Percentiles rank a stretch among this genome's conserved stretches.
phyloP scores from a whole-genome alignment of 2,329 filamentous ascomycete species.

The Lachnellula willkommii region DNA sequence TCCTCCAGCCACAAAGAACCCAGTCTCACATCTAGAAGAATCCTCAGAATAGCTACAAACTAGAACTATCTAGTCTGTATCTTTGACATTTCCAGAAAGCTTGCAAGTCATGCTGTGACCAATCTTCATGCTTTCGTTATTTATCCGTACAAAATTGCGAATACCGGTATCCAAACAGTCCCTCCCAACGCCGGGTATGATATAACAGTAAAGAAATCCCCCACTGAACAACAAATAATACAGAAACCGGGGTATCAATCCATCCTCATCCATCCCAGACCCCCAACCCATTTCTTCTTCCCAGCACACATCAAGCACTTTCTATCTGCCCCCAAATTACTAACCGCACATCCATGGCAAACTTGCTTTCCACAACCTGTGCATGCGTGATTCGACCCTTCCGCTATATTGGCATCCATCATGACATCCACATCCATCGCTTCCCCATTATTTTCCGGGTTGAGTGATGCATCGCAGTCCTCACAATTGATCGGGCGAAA shows the following conservation, averaged over 20 bases:
- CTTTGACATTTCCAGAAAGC: no score
- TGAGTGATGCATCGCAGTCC: slow-evolving; percentile 43
- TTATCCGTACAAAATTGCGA: background rate
- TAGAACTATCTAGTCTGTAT: no score
- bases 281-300: slow-evolving; percentile 20
- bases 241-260: background rate
- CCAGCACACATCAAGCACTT: slow-evolving; percentile 48
- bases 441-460: slow-evolving; percentile 23
- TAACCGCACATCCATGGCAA: slow-evolving; percentile 55
- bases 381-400: slow-evolving; percentile 35
- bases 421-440: slow-evolving; percentile 40
- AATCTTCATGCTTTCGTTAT: background rate
- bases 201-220: background rate
- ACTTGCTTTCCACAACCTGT: slow-evolving; percentile 49
- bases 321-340: slow-evolving; percentile 50
- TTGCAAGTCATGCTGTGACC: no score
- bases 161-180: background rate
- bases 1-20: no score
- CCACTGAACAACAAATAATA: background rate
- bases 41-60: no score
- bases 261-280: slow-evolving; percentile 17
- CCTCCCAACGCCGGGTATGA: background rate
- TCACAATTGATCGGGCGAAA: slow-evolving; percentile 42
- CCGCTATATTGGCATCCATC: slow-evolving; percentile 34
- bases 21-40: no score